Percentiles rank a stretch among this genome's conserved stretches.
These are phyloP conservation scores for Periconia sp. DNA, from an alignment of 2,329 filamentous ascomycete genomes.

Conservation along the genomic window DNA sequence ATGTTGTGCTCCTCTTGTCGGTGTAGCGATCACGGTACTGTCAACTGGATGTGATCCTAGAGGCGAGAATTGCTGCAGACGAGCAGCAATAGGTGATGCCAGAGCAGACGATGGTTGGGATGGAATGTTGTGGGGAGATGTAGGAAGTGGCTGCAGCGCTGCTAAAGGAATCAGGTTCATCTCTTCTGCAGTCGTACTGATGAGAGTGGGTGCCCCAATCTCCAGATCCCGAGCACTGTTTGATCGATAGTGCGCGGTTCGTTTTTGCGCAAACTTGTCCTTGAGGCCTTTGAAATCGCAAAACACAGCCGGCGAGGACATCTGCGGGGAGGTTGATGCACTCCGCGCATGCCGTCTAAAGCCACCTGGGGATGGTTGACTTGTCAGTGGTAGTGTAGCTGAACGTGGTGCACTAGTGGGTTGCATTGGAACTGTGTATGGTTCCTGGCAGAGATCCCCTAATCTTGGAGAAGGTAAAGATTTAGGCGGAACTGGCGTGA, in stretches of 20 bases:
- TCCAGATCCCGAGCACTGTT: slow-evolving; percentile 29
- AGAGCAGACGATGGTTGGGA: slow-evolving; percentile 11
- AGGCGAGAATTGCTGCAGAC: slow-evolving; percentile 28
- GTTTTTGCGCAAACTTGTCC: slow-evolving; percentile 32
- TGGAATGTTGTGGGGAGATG: slow-evolving; percentile 17
- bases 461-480: slow-evolving; percentile 20
- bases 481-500: slow-evolving; percentile 63
- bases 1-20: slow-evolving; percentile 7
- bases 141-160: slow-evolving; percentile 30
- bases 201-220: slow-evolving; percentile 35
- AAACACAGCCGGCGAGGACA: slow-evolving; percentile 30
- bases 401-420: slow-evolving; percentile 26
- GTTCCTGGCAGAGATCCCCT: slow-evolving; percentile 17
- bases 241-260: slow-evolving; percentile 22
- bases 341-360: slow-evolving; percentile 31
- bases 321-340: slow-evolving; percentile 31
- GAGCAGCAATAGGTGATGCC: slow-evolving; percentile 12
- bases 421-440: slow-evolving; percentile 22
- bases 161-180: slow-evolving; percentile 28
- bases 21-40: slow-evolving; percentile 16
- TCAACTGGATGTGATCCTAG: slow-evolving; percentile 34
- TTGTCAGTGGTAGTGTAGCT: slow-evolving; percentile 29
- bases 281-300: slow-evolving; percentile 35
- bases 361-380: slow-evolving; percentile 24
- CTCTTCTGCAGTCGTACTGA: slow-evolving; percentile 35